Evolutionary conservation across 352 stramenopile species (phyloP), one percentile per base, ranked within the genome.

Genomic region (Pythium periplocum): DNA sequence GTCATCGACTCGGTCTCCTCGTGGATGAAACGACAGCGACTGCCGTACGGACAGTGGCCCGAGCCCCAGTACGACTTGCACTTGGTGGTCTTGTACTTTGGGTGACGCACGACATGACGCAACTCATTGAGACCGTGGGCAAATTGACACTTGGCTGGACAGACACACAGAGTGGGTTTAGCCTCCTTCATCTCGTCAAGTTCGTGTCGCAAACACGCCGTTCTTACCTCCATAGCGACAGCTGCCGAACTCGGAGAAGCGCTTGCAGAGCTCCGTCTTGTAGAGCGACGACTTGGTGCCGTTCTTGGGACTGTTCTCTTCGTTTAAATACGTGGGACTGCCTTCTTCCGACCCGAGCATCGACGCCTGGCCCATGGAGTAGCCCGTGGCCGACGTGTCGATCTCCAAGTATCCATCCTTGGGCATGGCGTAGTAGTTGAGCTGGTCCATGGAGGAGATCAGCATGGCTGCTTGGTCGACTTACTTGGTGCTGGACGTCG

Each of bases 21-120:
- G 61, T 96, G 86, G 52, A 96, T 95, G 58, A 95, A 96, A 49
- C 86, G 76, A 61, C 86, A 96, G 59, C 86, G 82, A 40, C 67
- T 84, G 42, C 86, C 86, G 67, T 96, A 96, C 10, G 75, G 83
- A 53, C 86, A 96, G 64, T 91, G 78, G 31, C 86, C 86, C 11
- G 86, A 94, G n/a, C 82, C 78, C 75, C 83, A 87, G 67, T 95
- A 96, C 37, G 82, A 91, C 76, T 96, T 95, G 79, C 84, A 96
- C 66, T 93, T 93, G 55, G 82, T 93, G n/a, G 84, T 94, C 73
- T 94, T 94, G 79, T 94, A 92, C 75, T 94, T 94, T 48, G 84
- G 84, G 59, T 94, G 84, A 58, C 84, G 84, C 50, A 90, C 70
- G n/a, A 94, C 82, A 44, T 90, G 79, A 49, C 84, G 81, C 7